Base-by-base conservation (phyloP, 192 early-diverging fungal species). In the Pilaira anomala region DNA sequence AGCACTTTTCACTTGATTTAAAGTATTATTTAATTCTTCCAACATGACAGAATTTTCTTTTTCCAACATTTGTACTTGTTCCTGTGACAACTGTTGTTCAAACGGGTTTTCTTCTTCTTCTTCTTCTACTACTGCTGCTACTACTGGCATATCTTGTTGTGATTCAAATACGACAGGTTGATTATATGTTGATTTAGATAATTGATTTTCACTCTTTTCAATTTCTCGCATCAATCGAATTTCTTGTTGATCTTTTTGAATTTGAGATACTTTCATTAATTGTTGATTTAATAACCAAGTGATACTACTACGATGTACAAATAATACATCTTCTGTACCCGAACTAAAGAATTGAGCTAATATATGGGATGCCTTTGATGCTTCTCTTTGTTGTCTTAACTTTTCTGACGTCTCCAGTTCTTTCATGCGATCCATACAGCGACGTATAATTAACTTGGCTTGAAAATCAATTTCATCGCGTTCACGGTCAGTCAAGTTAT, bases 161-260 rank as follows among this genome's bases (percentile, higher is more conserved):
- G 29, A 11, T 9, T 14, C 50, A 1, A 22, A 13, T 9, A 24
- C 14, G 3, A 24, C 19, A 18, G 19, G 13, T n/a, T 33, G 25
- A 24, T 16, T 19, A 63, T 48, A 52, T 13, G 16, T 56, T 3
- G 54, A 65, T n/a, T 48, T 50, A 8, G 73, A 67, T 40, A 58
- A 40, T 24, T 45, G 63, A 78, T 81, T 92, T 52, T 85, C 76
- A 6, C 78, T 80, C 51, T 85, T 85, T 62, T 85, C 85, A 16
- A 92, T 77, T 51, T 85, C 85, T 14, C 84, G 79, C 33, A 75
- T 77, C 64, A 92, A 69, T 55, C 85, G 76, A 25, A 78, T 64
- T 62, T 90, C 84, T 62, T 92, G 87, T 66, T 87, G 87, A 41
- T 87, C 79, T 60, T 85, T 86, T 56, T 92, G 90, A 16, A 86